Conservation (phyloP, 2,329 filamentous ascomycete species). For the Meredithiella fracta region DNA sequence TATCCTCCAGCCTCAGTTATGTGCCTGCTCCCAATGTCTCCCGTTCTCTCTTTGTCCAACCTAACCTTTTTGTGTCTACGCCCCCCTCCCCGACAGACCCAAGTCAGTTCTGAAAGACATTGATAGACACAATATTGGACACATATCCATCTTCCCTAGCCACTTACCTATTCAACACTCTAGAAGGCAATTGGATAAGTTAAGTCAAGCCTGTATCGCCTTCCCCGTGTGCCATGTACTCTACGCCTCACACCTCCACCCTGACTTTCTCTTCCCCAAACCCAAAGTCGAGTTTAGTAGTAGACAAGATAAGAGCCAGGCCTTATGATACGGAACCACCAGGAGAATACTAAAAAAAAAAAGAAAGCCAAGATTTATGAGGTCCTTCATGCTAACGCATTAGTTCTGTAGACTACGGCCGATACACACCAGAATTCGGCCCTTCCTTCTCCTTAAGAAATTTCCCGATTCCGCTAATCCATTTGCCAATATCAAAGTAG, state of each 20-base stretch:
- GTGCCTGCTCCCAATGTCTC: neutral
- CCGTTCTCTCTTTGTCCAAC: neutral
- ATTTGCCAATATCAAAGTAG: too few relatives aligned
- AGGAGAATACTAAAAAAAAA: neutral
- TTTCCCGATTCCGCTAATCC: too few relatives aligned
- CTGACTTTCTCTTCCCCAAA: neutral
- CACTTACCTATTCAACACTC: neutral
- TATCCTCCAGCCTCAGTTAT: neutral
- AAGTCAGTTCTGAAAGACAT: neutral
- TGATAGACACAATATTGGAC: neutral
- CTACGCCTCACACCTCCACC: neutral
- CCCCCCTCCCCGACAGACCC: neutral
- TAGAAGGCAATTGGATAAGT: neutral
- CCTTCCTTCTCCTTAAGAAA: too few relatives aligned
- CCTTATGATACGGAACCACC: too few relatives aligned
- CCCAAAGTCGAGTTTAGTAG: too few relatives aligned
- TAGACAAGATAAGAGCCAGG: too few relatives aligned
- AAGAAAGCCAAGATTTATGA: too few relatives aligned
- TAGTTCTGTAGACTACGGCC: too few relatives aligned
- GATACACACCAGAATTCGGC: too few relatives aligned
- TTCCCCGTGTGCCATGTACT: neutral
- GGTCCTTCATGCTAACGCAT: too few relatives aligned
- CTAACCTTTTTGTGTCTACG: neutral
- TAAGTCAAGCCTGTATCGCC: neutral
- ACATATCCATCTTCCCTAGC: neutral